These are phyloP conservation scores for Gryganskiella cystojenkinii DNA, from an alignment of 192 early-diverging fungal genomes.

Conservation along the genomic window DNA sequence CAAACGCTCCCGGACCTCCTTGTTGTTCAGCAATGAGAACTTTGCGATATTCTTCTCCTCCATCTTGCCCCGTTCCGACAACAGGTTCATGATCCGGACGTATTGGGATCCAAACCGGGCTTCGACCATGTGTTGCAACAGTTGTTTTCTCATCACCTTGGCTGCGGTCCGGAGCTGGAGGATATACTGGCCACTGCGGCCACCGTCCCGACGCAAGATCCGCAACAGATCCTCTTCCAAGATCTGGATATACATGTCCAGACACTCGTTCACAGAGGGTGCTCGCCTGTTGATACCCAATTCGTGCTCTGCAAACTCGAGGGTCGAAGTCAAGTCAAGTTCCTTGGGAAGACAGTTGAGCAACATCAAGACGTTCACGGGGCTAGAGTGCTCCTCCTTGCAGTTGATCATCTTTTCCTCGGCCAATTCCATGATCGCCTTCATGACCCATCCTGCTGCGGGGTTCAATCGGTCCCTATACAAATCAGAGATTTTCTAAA, in stretches of 20 bases:
- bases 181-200: slow-evolving; percentile 68
- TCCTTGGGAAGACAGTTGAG: slow-evolving; percentile 28
- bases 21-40: slow-evolving; percentile 73
- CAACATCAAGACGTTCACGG: slow-evolving; percentile 20
- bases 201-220: slow-evolving; percentile 65
- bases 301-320: slow-evolving; percentile 32
- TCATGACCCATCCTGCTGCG: slow-evolving; percentile 68
- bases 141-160: slow-evolving; percentile 60
- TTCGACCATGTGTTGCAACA: slow-evolving; percentile 66
- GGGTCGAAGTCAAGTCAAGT: slow-evolving; percentile 30
- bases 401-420: slow-evolving; percentile 67
- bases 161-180: slow-evolving; percentile 69
- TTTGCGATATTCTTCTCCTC: slow-evolving; percentile 78
- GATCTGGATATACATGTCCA: slow-evolving; percentile 69
- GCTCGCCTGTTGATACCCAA: slow-evolving; percentile 26
- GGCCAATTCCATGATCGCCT: slow-evolving; percentile 64
- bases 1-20: slow-evolving; percentile 70
- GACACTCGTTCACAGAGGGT: slow-evolving; percentile 46
- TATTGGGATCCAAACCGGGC: slow-evolving; percentile 70
- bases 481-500: slow-evolving; percentile 66
- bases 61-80: slow-evolving; percentile 78
- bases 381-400: slow-evolving; percentile 52
- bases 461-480: slow-evolving; percentile 70
- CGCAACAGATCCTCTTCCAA: slow-evolving; percentile 65
- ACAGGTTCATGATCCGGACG: slow-evolving; percentile 70